Conservation (phyloP, 1,284 basidiomycete species). For the Apiotrichum sp. region DNA sequence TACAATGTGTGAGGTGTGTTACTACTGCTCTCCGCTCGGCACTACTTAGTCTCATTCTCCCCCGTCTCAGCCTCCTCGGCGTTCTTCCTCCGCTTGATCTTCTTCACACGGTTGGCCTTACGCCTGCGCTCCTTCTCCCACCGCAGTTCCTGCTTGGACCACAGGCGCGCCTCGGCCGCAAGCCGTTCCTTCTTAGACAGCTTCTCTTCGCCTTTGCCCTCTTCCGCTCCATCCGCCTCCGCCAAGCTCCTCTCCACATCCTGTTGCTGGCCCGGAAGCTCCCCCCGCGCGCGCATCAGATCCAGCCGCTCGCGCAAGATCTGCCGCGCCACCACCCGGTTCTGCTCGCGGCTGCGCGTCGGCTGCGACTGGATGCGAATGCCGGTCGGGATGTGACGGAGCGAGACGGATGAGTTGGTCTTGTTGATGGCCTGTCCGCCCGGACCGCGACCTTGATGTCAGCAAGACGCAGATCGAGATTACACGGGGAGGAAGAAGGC, state of each 20-base stretch:
- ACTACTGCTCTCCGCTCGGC: too few species aligned
- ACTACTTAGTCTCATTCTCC: not conserved
- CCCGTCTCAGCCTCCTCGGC: constrained; percentile 3
- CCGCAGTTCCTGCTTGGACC: constrained; percentile 38
- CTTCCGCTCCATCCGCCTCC: not conserved
- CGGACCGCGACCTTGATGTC: constrained; percentile 42
- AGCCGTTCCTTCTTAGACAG: constrained; percentile 23
- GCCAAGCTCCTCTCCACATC: too few species aligned
- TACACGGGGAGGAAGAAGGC: too few species aligned
- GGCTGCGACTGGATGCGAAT: constrained; percentile 48
- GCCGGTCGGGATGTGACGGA: constrained; percentile 48
- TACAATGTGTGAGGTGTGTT: too few species aligned
- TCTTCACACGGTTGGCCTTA: constrained; percentile 43
- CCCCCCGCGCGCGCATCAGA: constrained; percentile 25
- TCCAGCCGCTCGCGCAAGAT: constrained; percentile 44
- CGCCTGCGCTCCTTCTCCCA: constrained; percentile 43
- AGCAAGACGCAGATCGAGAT: too few species aligned
- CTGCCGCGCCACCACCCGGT: constrained; percentile 43
- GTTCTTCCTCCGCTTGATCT: constrained; percentile 32
- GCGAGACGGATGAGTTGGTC: constrained; percentile 46
- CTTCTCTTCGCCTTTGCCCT: not conserved
- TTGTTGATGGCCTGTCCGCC: constrained; percentile 50
- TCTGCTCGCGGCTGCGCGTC: constrained; percentile 46
- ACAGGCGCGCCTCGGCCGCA: constrained; percentile 15
- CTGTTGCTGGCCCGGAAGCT: not conserved